These are phyloP conservation scores for Aspergillus cejpii DNA, from an alignment of 2,329 filamentous ascomycete genomes.

Conservation along the genomic window DNA sequence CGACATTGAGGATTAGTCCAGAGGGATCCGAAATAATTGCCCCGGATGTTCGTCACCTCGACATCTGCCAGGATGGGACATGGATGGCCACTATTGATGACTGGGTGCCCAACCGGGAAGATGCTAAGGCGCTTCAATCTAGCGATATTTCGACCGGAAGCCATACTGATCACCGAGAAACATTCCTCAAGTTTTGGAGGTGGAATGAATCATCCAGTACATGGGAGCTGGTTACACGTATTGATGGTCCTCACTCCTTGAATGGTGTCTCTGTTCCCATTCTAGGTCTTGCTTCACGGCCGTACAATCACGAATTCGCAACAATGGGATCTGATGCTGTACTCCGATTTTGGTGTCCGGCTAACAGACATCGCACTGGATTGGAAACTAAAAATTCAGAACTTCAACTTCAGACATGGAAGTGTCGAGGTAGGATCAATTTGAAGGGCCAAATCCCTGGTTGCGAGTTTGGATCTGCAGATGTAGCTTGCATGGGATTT, in stretches of 20 bases:
- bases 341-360: conserved; percentile 76
- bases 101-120: conserved; percentile 69
- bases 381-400: conserved; percentile 47
- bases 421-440: conserved; percentile 53
- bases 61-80: conserved; percentile 69
- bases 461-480: conserved; percentile 29
- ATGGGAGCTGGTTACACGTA: conserved; percentile 72
- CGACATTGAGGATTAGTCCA: conserved; percentile 68
- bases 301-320: conserved; percentile 64
- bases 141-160: conserved; percentile 38
- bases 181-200: conserved; percentile 87
- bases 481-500: conserved; percentile 63
- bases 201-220: conserved; percentile 50
- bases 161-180: conserved; percentile 53
- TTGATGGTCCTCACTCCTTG: conserved; percentile 71
- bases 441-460: conserved; percentile 37
- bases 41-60: conserved; percentile 68
- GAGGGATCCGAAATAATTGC: conserved; percentile 66
- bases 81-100: conserved; percentile 92
- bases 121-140: conserved; percentile 54
- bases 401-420: conserved; percentile 64
- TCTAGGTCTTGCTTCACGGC: conserved; percentile 66
- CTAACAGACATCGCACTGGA: conserved; percentile 61
- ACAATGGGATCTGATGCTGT: conserved; percentile 76
- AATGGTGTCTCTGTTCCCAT: conserved; percentile 52